These are phyloP conservation scores for Plasmodium gonderi DNA, from an alignment of 169 alveolate genomes.

Conservation along the genomic window DNA sequence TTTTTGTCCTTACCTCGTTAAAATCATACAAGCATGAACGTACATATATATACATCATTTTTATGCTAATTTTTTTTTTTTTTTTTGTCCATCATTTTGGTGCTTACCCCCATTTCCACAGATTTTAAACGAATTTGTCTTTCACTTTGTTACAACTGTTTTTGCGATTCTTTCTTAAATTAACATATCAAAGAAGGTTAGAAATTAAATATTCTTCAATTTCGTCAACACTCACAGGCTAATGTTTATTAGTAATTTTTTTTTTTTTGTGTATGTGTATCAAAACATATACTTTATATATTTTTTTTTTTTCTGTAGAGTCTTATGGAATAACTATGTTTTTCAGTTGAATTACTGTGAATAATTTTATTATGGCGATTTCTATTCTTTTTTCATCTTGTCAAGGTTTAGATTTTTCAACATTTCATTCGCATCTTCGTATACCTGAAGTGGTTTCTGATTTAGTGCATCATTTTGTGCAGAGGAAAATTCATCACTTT, in stretches of 20 bases:
- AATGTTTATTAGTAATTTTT: no score
- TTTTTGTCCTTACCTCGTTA: not conserved
- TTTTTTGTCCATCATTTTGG: not conserved
- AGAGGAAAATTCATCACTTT: not conserved
- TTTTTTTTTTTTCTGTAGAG: not conserved
- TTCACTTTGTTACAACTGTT: not conserved
- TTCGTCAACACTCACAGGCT: no score
- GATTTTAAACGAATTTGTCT: not conserved
- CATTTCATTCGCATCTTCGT: slow-evolving; percentile 37
- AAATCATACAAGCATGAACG: not conserved
- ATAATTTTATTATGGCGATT: not conserved
- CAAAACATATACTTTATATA: no score
- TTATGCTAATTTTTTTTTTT: not conserved
- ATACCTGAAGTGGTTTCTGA: not conserved
- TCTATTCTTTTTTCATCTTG: not conserved
- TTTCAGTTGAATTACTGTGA: not conserved
- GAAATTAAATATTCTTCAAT: no score
- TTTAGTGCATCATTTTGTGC: not conserved
- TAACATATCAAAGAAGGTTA: not conserved
- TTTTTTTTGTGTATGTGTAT: no score
- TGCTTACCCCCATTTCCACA: not conserved
- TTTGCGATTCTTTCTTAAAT: not conserved
- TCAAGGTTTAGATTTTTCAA: slow-evolving; percentile 31
- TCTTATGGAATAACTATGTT: not conserved
- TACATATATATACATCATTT: not conserved